These are phyloP conservation scores for Eleusine indica DNA, from an alignment of 176 grass and related monocot genomes.

Conservation along the genomic window DNA sequence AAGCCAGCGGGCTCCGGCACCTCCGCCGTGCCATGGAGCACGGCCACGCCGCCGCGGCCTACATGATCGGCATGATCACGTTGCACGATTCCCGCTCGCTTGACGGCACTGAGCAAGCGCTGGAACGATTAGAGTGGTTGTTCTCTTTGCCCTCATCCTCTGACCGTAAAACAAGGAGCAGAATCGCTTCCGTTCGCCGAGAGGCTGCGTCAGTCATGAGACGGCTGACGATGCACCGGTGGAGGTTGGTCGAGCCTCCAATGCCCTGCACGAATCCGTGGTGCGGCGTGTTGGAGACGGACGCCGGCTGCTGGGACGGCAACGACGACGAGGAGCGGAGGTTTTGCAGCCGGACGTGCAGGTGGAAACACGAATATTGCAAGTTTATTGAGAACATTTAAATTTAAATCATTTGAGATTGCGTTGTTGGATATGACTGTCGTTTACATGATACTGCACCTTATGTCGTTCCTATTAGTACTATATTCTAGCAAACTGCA, in stretches of 20 bases:
- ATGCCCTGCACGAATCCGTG: slow-evolving; percentile 8
- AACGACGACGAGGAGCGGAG: slow-evolving; percentile 32
- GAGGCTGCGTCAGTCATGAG: slow-evolving; percentile 40
- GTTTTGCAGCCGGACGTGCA: slow-evolving; percentile 48
- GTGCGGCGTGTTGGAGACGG: slow-evolving; percentile 33
- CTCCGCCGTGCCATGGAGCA: slow-evolving; percentile 39
- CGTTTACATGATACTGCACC: too few species aligned
- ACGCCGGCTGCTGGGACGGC: slow-evolving; percentile 26
- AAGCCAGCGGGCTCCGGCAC: slow-evolving; percentile 23
- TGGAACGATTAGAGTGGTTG: slow-evolving; percentile 20
- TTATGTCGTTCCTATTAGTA: too few species aligned
- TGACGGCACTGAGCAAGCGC: not conserved
- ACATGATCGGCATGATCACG: slow-evolving; percentile 43
- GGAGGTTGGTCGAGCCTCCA: slow-evolving; percentile 10
- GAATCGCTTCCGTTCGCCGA: slow-evolving; percentile 10
- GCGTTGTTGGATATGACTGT: too few species aligned
- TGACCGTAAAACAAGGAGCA: slow-evolving; percentile 8
- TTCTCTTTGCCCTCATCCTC: not conserved
- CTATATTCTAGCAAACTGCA: too few species aligned
- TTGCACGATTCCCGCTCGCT: slow-evolving; percentile 7
- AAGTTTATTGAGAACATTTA: slow-evolving; percentile 41
- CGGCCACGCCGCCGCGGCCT: slow-evolving; percentile 26
- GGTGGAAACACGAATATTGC: slow-evolving; percentile 43
- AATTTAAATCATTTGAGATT: not conserved
- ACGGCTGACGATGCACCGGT: slow-evolving; percentile 38